Percentiles rank a stretch among this genome's conserved stretches.
phyloP scores from a whole-genome alignment of 805 yeast species.

The Candida khao-thaluensis region DNA sequence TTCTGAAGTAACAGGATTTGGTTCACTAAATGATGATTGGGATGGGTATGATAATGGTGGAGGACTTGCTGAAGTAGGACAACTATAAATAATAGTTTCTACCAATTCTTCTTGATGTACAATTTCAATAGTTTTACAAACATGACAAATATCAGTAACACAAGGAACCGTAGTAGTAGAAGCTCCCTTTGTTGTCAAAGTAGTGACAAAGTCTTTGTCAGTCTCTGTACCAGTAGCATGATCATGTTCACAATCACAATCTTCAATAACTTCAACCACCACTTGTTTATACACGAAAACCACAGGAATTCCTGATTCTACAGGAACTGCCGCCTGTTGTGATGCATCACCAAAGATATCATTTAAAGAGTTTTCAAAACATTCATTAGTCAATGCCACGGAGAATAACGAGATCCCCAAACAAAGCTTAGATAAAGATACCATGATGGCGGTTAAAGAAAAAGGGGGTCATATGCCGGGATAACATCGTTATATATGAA shows the following conservation, averaged over 20 bases:
- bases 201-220: not conserved
- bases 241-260: conserved; percentile 7
- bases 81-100: conserved; percentile 23
- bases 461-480: not conserved
- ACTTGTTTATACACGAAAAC: conserved; percentile 25
- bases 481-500: too few relatives aligned
- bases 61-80: conserved; percentile 20
- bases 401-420: not conserved
- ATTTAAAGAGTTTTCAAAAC: conserved; percentile 4
- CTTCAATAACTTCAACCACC: conserved; percentile 2
- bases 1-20: conserved; percentile 28
- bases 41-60: conserved; percentile 18
- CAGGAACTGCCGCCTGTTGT: not conserved
- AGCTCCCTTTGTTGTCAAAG: conserved; percentile 15
- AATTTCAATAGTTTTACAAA: conserved; percentile 8
- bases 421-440: conserved; percentile 1
- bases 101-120: conserved; percentile 17
- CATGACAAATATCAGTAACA: conserved; percentile 5
- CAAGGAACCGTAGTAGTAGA: conserved; percentile 24
- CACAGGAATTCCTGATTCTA: conserved; percentile 25
- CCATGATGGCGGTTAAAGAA: conserved; percentile 2
- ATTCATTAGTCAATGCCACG: conserved; percentile 3
- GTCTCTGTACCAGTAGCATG: not conserved
- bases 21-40: conserved; percentile 12
- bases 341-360: conserved; percentile 3